phyloP scores from a whole-genome alignment of 2,329 filamentous ascomycete genomes.

The Penicillium frequentans region DNA sequence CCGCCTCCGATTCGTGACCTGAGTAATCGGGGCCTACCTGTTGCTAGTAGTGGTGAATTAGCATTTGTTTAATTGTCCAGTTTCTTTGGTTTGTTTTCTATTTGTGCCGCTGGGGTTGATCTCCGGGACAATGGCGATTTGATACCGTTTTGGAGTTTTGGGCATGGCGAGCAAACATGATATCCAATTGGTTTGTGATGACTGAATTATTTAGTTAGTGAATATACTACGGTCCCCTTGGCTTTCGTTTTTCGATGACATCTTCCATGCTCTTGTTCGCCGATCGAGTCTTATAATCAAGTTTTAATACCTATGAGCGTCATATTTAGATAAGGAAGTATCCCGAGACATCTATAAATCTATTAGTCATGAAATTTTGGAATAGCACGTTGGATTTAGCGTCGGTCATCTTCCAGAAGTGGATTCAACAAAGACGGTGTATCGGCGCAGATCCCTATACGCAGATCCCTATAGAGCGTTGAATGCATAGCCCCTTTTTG shows the following conservation, averaged over 20 bases:
- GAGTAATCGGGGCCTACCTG: slow-evolving; percentile 18
- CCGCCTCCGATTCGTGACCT: slow-evolving; percentile 14
- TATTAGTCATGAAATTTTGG: neutral
- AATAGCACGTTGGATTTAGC: neutral
- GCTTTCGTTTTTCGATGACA: neutral
- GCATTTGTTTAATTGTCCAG: slow-evolving; percentile 23
- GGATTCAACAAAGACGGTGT: neutral
- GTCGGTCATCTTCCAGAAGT: neutral
- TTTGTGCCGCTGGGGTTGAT: neutral
- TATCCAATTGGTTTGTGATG: slow-evolving; percentile 27
- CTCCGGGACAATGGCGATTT: neutral
- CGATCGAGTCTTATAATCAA: neutral
- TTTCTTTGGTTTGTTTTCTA: neutral
- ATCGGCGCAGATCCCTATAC: neutral
- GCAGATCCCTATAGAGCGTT: neutral
- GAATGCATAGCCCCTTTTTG: neutral
- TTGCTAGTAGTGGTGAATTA: slow-evolving; percentile 25
- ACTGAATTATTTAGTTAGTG: neutral
- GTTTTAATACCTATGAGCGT: neutral
- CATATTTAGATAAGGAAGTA: too few relatives aligned
- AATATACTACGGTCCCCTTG: neutral
- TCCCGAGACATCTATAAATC: too few relatives aligned
- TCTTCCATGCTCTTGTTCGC: neutral
- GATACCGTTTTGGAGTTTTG: slow-evolving; percentile 15
- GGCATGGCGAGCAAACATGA: slow-evolving; percentile 24